A percentile compares a stretch with the other conserved stretches of the same genome.
phyloP scores from a whole-genome alignment of 306 rosid species.

The Astragalus membranaceus region DNA sequence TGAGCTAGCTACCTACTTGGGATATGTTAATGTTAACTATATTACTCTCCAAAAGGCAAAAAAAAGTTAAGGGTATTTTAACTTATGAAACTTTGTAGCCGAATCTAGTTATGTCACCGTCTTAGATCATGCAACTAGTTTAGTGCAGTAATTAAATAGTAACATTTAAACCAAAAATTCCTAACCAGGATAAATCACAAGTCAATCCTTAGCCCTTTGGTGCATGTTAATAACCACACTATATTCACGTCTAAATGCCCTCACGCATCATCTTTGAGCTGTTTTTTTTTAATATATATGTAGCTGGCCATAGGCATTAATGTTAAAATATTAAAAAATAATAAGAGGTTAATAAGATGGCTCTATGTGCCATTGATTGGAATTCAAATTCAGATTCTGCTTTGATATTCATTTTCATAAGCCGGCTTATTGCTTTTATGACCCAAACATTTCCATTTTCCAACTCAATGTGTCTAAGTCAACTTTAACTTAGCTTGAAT shows the following conservation, averaged over 20 bases:
- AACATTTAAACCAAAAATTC: background rate
- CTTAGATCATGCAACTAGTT: conserved; percentile 11
- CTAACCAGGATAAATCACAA: background rate
- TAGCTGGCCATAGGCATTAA: conserved; percentile 14
- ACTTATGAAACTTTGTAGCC: background rate
- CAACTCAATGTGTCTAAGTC: background rate
- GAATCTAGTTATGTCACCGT: conserved; percentile 20
- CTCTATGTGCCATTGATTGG: conserved; percentile 15
- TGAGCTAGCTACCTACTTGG: too few species aligned
- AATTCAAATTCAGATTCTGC: conserved; percentile 7
- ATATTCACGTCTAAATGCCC: conserved; percentile 20
- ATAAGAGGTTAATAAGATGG: conserved; percentile 6
- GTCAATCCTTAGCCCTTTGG: conserved; percentile 25
- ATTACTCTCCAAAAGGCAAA: conserved; percentile 9
- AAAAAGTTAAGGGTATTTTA: background rate
- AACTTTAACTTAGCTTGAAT: background rate
- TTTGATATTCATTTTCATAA: conserved; percentile 12
- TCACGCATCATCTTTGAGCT: conserved; percentile 26
- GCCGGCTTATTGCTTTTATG: conserved; percentile 7
- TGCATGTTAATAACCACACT: conserved; percentile 15
- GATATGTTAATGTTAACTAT: background rate
- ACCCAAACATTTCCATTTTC: background rate
- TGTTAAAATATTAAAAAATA: background rate
- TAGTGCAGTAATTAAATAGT: background rate
- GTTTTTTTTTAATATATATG: background rate